A percentile compares a stretch with the other conserved stretches of the same genome.
phyloP scores from a whole-genome alignment of 495 filamentous ascomycete species.

The Cudoniella acicularis region DNA sequence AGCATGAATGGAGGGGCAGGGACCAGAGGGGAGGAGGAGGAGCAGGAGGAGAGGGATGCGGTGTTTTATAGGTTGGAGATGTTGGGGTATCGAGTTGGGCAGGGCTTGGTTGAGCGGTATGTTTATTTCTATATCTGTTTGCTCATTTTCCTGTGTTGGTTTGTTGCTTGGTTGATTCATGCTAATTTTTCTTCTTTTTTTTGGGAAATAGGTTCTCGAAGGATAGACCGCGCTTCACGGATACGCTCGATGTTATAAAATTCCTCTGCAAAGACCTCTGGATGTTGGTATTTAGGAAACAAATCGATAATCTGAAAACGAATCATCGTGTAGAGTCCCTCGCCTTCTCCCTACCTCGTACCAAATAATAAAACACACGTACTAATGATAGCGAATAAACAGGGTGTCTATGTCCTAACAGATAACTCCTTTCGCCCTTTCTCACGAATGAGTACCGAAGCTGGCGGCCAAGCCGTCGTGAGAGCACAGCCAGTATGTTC shows the following conservation, averaged over 20 bases:
- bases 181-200: background rate
- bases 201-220: conserved; percentile 68
- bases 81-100: conserved; percentile 86
- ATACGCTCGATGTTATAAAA: conserved; percentile 90
- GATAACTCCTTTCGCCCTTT: conserved; percentile 92
- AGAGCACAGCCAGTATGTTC: conserved; percentile 75
- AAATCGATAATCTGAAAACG: conserved; percentile 97
- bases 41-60: conserved; percentile 76
- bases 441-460: conserved; percentile 76
- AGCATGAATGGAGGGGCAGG: background rate
- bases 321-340: conserved; percentile 77
- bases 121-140: conserved; percentile 19
- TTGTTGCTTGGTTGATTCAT: background rate
- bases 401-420: conserved; percentile 94
- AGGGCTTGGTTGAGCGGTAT: conserved; percentile 89
- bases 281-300: conserved; percentile 90
- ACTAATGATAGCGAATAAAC: conserved; percentile 11
- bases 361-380: background rate
- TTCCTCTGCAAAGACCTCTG: conserved; percentile 98
- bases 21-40: conserved; percentile 60
- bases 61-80: conserved; percentile 81
- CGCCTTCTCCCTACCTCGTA: conserved; percentile 2
- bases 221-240: conserved; percentile 80
- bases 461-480: conserved; percentile 63
- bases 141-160: background rate